Evolutionary conservation across 495 filamentous ascomycete species (phyloP).

Genomic region (Hyaloscypha finlandica): DNA sequence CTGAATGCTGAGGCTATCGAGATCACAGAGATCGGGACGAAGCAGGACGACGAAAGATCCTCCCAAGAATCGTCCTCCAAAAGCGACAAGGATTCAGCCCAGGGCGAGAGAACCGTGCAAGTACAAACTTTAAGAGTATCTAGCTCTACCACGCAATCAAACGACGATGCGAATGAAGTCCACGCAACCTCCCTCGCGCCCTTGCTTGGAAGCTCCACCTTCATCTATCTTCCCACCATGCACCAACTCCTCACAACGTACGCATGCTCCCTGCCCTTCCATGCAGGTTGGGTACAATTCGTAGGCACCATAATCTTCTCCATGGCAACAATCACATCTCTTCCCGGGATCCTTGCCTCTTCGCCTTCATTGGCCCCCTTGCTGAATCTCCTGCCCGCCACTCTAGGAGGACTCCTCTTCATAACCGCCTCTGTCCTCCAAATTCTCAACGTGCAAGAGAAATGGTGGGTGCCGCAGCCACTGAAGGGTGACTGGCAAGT

Average conservation of each 20-base stretch:
- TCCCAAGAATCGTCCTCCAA: neutral
- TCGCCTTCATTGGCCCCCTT: constrained; percentile 1
- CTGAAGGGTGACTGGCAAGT: constrained; percentile 13
- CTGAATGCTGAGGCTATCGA: neutral
- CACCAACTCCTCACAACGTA: constrained; percentile 10
- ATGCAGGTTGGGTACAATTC: constrained; percentile 4
- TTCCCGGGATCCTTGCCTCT: constrained; percentile 17
- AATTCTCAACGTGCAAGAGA: constrained; percentile 8
- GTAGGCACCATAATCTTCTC: constrained; percentile 18
- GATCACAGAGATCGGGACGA: neutral
- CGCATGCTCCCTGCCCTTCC: constrained; percentile 6
- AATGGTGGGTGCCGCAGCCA: constrained; percentile 8
- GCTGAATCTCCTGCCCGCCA: constrained; percentile 11
- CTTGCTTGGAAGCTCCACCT: constrained; percentile 2
- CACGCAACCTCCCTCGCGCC: neutral
- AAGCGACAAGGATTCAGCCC: neutral
- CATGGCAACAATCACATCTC: constrained; percentile 16
- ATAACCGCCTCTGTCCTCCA: constrained; percentile 10
- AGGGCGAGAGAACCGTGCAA: neutral
- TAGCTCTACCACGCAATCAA: neutral
- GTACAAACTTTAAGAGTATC: neutral
- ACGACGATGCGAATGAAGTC: neutral
- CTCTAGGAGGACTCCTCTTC: constrained; percentile 20
- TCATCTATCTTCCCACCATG: constrained; percentile 14
- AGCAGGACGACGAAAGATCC: neutral